A percentile compares a stretch with the other conserved stretches of the same genome.
Conservation (phyloP, 1,139 yeast genomes). For the Scheffersomyces cryptocercus region DNA sequence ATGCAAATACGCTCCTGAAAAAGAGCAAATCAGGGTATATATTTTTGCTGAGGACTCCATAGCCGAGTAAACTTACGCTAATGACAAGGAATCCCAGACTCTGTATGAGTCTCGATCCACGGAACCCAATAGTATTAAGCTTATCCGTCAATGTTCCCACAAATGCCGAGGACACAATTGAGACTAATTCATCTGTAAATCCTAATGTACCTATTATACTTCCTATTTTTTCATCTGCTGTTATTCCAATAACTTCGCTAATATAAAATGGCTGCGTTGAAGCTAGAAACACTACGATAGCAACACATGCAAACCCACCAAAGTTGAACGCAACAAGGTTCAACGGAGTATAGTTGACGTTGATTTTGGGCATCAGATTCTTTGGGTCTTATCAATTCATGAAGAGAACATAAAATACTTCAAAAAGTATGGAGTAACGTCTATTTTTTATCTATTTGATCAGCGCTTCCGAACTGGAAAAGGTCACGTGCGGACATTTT, state of each 20-base stretch:
- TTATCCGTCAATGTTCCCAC: slow-evolving; percentile 66
- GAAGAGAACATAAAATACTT: slow-evolving; percentile 1
- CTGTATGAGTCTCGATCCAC: slow-evolving; percentile 58
- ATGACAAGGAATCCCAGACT: slow-evolving; percentile 48
- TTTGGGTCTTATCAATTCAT: neutral
- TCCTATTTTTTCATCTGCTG: slow-evolving; percentile 46
- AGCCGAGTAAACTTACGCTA: slow-evolving; percentile 50
- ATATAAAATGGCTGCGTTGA: slow-evolving; percentile 71
- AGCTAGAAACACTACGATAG: slow-evolving; percentile 65
- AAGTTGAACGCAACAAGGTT: slow-evolving; percentile 21
- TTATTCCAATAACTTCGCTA: slow-evolving; percentile 52
- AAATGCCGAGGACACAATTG: slow-evolving; percentile 59
- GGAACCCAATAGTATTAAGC: slow-evolving; percentile 23
- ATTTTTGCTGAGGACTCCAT: slow-evolving; percentile 33
- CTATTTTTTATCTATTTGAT: slow-evolving; percentile 3
- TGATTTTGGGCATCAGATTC: neutral
- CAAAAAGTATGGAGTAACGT: neutral
- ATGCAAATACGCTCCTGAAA: slow-evolving; percentile 56
- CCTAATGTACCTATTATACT: slow-evolving; percentile 61
- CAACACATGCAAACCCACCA: slow-evolving; percentile 52
- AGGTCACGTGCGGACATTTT: too few species aligned
- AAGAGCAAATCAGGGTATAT: slow-evolving; percentile 51
- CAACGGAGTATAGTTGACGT: slow-evolving; percentile 9
- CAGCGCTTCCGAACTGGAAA: neutral
- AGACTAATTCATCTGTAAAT: slow-evolving; percentile 60